Evolutionary conservation across 2,329 filamentous ascomycete species (phyloP), one percentile per base, ranked within the genome.

Genomic region (Metarhizium anisopliae): DNA sequence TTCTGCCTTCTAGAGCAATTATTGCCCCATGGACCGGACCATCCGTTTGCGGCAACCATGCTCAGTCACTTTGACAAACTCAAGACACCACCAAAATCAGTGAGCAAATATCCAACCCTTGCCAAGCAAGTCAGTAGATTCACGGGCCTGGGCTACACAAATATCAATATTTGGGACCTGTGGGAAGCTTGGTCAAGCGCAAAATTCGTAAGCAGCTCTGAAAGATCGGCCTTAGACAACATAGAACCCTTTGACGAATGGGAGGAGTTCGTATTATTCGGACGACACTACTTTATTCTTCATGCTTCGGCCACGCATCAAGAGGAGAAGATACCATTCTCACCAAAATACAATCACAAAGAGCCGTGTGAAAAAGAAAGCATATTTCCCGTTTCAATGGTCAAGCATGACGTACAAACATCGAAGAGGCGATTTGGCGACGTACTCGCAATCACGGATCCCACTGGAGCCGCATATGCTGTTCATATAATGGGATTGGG

Each of bases 161-260:
- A 77, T 13, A 77, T 86, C 16, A 72, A 79, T 14, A 80, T 84
- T 49, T 80, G 81, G 67, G 89, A 85, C 62, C 74, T 96, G 11
- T 96, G 92, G 90, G 81, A 90, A 55, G 75, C 91, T 1, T 96
- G 92, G 92, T 83, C 80, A 11, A 83, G 88, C 60, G 74, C 83
- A 14, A 66, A 73, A 2, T 92, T 92, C 67, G 71, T 95, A 20
- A 76, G 75, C 6, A 65, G 77, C 1, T 70, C 77, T 1, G 79
- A 89, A 59, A 80, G 89, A 59, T 73, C 67, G 40, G 72, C 72
- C 11, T 72, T 96, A 14, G 86, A 96, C 62, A 66, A 73, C 1
- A 70, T 91, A 16, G 93, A 96, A 65, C 84, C 87, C 1, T 96
- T 97, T 66, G 93, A 97, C 68, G 92, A 96, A 70, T 96, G 90